phyloP scores from a whole-genome alignment of 1,284 basidiomycete genomes.

The Heterobasidion annosum region DNA sequence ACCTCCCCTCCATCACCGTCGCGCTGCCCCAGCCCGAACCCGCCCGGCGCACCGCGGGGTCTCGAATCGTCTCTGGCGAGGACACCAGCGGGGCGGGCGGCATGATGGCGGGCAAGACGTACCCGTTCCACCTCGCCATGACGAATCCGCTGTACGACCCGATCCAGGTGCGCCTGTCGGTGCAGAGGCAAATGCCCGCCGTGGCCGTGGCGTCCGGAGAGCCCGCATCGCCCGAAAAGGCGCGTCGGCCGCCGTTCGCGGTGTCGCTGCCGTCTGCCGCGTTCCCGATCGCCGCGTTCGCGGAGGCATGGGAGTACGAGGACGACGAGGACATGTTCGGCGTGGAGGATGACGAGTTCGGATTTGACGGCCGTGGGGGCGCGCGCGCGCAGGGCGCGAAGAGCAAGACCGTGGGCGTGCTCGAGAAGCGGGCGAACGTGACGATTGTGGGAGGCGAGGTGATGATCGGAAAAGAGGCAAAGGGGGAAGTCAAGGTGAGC shows the following conservation, averaged over 20 bases:
- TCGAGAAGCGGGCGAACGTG: constrained; percentile 81
- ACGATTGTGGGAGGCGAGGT: constrained; percentile 82
- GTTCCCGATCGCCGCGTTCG: constrained; percentile 81
- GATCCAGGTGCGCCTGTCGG: constrained; percentile 77
- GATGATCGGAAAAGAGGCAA: constrained; percentile 66
- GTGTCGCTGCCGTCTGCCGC: constrained; percentile 67
- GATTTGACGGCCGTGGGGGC: constrained; percentile 20
- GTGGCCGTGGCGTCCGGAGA: constrained; percentile 24
- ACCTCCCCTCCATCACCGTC: constrained; percentile 82
- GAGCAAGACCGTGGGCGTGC: constrained; percentile 64
- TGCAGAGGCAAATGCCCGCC: constrained; percentile 42
- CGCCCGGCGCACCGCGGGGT: constrained; percentile 12
- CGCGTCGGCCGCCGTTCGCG: constrained; percentile 62
- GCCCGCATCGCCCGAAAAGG: constrained; percentile 37
- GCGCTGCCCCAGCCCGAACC: constrained; percentile 47
- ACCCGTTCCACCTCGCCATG: constrained; percentile 81
- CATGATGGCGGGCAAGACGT: constrained; percentile 69
- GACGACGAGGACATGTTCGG: constrained; percentile 82
- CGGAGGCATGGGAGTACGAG: constrained; percentile 94
- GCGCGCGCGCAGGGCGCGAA: constrained; percentile 24
- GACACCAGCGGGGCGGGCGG: constrained; percentile 24
- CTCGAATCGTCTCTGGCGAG: constrained; percentile 29
- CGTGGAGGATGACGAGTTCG: constrained; percentile 59
- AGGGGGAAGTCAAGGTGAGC: constrained; percentile 65
- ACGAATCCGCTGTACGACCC: constrained; percentile 93